These are phyloP conservation scores for Umbilicus rupestris DNA, from an alignment of 164 flowering plant species.

Conservation along the genomic window DNA sequence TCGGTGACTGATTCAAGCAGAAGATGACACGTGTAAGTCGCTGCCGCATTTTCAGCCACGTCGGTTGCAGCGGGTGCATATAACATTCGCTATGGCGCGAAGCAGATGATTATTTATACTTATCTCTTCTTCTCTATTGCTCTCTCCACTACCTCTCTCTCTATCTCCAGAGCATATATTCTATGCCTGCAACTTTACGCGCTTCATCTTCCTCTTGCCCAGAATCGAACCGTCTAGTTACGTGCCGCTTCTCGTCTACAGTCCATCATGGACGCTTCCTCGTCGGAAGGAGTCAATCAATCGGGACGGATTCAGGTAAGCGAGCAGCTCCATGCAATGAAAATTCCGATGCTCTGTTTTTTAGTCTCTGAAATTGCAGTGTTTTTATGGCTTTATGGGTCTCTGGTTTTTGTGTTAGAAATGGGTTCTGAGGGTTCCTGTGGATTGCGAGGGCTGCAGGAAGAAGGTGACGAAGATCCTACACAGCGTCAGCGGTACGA, in stretches of 20 bases:
- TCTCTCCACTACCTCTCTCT: not conserved
- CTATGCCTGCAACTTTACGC: not conserved
- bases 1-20: too few relatives aligned
- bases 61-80: not conserved
- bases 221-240: not conserved
- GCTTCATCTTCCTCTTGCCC: not conserved
- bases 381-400: not conserved
- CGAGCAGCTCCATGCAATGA: too few relatives aligned
- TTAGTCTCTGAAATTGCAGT: too few relatives aligned
- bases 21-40: not conserved
- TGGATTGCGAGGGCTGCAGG: slow-evolving; percentile 4
- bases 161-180: not conserved
- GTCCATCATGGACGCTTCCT: not conserved
- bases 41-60: not conserved
- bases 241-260: not conserved
- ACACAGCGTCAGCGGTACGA: not conserved
- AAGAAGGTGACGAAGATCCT: slow-evolving; percentile 2
- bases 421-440: not conserved
- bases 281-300: not conserved
- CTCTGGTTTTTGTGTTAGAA: not conserved
- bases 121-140: not conserved
- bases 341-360: too few relatives aligned
- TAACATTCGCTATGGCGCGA: too few relatives aligned
- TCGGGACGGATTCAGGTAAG: not conserved
- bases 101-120: too few relatives aligned